These are phyloP conservation scores for Primulina tabacum DNA, from an alignment of 257 asterid species.

Conservation along the genomic window DNA sequence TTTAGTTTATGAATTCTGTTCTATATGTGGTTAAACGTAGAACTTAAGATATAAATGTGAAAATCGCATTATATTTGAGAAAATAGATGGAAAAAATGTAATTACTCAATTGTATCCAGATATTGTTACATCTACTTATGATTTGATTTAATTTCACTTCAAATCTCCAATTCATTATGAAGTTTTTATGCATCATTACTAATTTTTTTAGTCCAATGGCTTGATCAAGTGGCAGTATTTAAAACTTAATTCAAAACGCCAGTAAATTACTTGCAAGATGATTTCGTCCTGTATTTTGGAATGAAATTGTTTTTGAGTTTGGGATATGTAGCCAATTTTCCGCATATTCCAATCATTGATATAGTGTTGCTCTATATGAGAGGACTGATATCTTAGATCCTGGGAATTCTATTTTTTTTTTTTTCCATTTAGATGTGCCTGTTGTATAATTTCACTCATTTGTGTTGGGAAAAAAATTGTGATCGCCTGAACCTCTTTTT, in stretches of 20 bases:
- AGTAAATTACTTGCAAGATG: too few relatives aligned
- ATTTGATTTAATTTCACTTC: too few relatives aligned
- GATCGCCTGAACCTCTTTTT: neutral
- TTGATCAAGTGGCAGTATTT: neutral
- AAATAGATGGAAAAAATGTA: neutral
- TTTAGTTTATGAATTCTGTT: neutral
- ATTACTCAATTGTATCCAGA: too few relatives aligned
- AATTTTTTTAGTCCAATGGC: neutral
- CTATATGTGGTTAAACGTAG: neutral
- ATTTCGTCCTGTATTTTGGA: neutral
- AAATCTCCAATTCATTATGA: neutral
- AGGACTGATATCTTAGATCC: neutral
- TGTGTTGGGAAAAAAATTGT: constrained; percentile 6
- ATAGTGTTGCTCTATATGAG: neutral
- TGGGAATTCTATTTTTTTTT: neutral
- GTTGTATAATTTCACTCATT: neutral
- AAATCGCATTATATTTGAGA: neutral
- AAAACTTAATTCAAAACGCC: too few relatives aligned
- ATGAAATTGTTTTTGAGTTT: neutral
- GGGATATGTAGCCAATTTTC: too few relatives aligned
- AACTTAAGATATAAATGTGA: neutral
- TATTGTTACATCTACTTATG: too few relatives aligned
- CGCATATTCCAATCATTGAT: neutral
- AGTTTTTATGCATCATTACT: neutral
- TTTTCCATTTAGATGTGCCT: neutral